Percentiles rank a stretch among this genome's conserved stretches.
Evolutionary conservation across 116 monocot genomes (phyloP).

Genomic region (Iris pallida): DNA sequence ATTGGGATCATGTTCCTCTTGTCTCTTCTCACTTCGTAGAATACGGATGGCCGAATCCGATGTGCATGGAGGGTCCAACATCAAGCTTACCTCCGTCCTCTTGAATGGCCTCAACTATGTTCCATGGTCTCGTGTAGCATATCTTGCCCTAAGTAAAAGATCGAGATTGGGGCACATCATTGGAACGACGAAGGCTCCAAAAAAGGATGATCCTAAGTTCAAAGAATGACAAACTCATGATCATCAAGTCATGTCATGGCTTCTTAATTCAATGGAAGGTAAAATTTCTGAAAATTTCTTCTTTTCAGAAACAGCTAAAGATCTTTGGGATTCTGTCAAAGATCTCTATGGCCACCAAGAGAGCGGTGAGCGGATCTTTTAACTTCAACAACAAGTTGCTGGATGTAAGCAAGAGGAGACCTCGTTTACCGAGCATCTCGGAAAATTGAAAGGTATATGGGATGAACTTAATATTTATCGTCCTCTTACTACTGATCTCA

Average conservation of each 20-base stretch:
- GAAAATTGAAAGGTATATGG: no score
- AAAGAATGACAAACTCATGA: not conserved
- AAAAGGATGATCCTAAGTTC: not conserved
- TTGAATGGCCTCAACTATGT: slow-evolving; percentile 4
- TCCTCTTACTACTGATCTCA: no score
- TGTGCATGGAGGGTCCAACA: not conserved
- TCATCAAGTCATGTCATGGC: not conserved
- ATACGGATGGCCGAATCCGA: no score
- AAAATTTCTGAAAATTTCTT: not conserved
- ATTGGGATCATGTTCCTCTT: no score
- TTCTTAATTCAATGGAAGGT: slow-evolving; percentile 1
- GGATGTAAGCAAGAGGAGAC: no score
- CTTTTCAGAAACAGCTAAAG: not conserved
- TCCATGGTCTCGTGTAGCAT: not conserved
- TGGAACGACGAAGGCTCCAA: not conserved
- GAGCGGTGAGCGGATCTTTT: no score
- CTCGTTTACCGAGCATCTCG: no score
- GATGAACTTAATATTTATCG: no score
- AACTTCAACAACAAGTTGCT: no score
- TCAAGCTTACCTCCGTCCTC: not conserved
- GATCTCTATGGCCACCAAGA: not conserved
- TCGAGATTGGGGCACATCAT: not conserved
- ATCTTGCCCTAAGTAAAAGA: not conserved
- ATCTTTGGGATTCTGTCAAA: not conserved
- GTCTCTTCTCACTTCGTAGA: no score